A percentile compares a stretch with the other conserved stretches of the same genome.
phyloP scores from a whole-genome alignment of 345 rosid species.

The Citrus medica region DNA sequence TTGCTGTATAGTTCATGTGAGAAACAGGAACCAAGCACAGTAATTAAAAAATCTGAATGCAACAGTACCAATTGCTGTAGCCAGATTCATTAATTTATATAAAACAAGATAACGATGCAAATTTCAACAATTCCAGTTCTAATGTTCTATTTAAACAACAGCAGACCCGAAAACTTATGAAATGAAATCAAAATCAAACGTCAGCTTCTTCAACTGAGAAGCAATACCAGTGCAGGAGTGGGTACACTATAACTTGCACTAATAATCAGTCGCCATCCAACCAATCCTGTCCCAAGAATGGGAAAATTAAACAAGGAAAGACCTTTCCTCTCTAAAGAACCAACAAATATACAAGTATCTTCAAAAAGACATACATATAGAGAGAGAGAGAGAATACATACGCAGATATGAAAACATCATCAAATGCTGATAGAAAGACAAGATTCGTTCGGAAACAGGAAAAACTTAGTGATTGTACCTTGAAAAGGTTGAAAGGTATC shows the following conservation, averaged over 20 bases:
- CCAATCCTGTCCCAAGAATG: background rate
- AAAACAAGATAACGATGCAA: background rate
- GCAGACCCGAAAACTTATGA: background rate
- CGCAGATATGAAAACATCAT: background rate
- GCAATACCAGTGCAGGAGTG: background rate
- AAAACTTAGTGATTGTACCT: conserved; percentile 42
- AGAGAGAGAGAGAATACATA: background rate
- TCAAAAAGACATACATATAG: background rate
- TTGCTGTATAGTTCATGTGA: background rate
- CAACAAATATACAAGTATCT: background rate
- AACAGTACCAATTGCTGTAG: background rate
- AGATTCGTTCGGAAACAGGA: background rate
- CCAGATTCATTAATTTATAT: background rate
- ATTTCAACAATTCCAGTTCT: background rate
- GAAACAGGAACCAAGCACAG: background rate
- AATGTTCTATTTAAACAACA: background rate
- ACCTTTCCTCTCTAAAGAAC: background rate
- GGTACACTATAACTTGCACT: background rate
- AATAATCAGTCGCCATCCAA: background rate
- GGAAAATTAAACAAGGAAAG: background rate
- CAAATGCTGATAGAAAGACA: background rate
- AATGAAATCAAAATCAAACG: background rate
- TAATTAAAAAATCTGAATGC: background rate
- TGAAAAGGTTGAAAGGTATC: conserved; percentile 65
- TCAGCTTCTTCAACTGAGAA: background rate